These are phyloP conservation scores for Podaxis sp. DNA, from an alignment of 768 basidiomycete species.

Conservation along the genomic window DNA sequence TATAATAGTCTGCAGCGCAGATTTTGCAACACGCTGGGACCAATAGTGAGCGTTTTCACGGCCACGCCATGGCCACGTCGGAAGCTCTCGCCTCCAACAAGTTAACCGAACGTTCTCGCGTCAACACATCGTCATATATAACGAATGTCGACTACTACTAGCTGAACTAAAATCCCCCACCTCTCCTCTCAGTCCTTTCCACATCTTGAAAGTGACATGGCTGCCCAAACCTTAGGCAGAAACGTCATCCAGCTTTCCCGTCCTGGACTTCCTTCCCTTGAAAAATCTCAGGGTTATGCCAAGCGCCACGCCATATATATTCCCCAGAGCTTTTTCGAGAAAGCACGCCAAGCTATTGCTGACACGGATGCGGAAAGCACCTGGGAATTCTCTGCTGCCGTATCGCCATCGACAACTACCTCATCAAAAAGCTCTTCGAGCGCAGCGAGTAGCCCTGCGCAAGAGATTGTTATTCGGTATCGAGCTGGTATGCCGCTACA, in stretches of 20 bases:
- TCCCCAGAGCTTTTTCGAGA: conserved; percentile 20
- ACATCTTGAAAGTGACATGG: neutral
- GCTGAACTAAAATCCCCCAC: neutral
- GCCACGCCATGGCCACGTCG: neutral
- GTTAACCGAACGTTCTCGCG: neutral
- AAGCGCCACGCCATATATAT: conserved; percentile 33
- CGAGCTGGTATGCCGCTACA: conserved; percentile 29
- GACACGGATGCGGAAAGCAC: conserved; percentile 27
- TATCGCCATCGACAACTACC: conserved; percentile 18
- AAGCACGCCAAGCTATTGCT: conserved; percentile 3
- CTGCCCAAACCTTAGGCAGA: neutral
- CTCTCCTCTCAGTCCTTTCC: neutral
- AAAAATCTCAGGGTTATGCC: conserved; percentile 1
- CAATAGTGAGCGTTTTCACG: neutral
- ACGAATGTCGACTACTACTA: neutral
- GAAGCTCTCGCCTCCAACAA: neutral
- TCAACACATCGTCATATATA: neutral
- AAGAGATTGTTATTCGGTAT: conserved; percentile 32
- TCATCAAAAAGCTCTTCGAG: conserved; percentile 22
- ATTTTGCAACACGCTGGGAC: neutral
- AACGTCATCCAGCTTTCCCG: neutral
- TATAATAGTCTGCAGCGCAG: neutral
- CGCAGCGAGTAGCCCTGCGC: conserved; percentile 31
- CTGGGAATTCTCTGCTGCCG: conserved; percentile 32
- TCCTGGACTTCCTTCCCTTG: neutral